Evolutionary conservation across 805 yeast species (phyloP).

Genomic region (Wickerhamomyces bisporus): DNA sequence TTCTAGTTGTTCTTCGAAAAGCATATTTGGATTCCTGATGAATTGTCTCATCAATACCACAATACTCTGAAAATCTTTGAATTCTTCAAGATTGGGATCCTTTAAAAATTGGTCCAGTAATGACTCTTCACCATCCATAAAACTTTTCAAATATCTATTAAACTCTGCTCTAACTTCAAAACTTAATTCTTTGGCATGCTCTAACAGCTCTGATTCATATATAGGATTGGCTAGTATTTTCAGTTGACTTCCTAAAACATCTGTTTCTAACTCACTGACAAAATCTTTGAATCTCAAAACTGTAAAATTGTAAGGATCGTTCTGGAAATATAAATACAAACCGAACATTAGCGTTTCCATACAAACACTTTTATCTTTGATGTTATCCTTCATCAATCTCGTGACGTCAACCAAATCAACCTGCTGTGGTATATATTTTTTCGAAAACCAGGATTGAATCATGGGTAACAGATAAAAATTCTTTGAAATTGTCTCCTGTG

Average conservation of each 20-base stretch:
- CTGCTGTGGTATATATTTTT: not conserved
- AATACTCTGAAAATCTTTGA: constrained; percentile 1
- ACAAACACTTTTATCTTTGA: constrained; percentile 1
- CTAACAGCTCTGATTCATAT: constrained; percentile 5
- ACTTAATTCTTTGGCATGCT: constrained; percentile 1
- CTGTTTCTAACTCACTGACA: not conserved
- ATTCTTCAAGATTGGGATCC: not conserved
- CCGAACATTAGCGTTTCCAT: constrained; percentile 6
- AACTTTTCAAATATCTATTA: not conserved
- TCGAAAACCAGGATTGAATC: constrained; percentile 8
- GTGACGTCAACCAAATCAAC: constrained; percentile 4
- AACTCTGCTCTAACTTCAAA: not conserved
- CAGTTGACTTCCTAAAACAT: constrained; percentile 4
- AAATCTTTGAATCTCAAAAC: not conserved
- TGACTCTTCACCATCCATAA: not conserved
- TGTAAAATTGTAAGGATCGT: constrained; percentile 6
- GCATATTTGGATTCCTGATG: constrained; percentile 1
- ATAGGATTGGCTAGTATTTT: constrained; percentile 6
- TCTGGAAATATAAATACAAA: constrained; percentile 6
- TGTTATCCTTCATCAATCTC: not conserved
- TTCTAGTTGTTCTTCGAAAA: not conserved
- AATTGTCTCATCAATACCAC: constrained; percentile 2
- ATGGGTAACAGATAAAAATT: constrained; percentile 4
- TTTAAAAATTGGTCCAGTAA: not conserved
- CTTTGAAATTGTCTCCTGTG: constrained; percentile 1